These are phyloP conservation scores for Globisporangium lucens DNA, from an alignment of 352 stramenopile species.

Conservation along the genomic window DNA sequence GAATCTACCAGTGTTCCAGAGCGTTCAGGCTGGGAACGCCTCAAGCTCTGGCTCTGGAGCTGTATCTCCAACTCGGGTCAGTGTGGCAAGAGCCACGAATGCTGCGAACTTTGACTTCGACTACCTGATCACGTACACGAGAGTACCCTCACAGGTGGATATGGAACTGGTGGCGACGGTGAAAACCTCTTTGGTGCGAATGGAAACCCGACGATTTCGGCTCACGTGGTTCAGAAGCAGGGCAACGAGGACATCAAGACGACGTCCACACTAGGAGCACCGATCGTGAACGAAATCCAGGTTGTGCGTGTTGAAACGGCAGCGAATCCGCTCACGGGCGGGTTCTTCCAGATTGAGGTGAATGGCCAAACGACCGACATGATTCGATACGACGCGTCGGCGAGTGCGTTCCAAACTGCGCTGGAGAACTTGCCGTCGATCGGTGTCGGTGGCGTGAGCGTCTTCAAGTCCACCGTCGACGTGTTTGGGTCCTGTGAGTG, in stretches of 20 bases:
- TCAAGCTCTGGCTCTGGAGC: background rate
- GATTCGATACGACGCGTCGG: slow-evolving; percentile 66
- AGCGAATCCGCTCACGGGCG: slow-evolving; percentile 29
- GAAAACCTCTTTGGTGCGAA: slow-evolving; percentile 68
- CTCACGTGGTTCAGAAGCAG: slow-evolving; percentile 25
- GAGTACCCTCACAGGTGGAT: slow-evolving; percentile 34
- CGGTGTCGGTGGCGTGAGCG: slow-evolving; percentile 32
- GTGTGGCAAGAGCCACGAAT: slow-evolving; percentile 50
- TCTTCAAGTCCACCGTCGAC: slow-evolving; percentile 35
- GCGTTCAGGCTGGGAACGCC: background rate
- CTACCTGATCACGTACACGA: slow-evolving; percentile 67
- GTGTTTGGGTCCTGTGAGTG: slow-evolving; percentile 36
- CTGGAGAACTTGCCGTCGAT: slow-evolving; percentile 68
- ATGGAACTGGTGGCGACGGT: slow-evolving; percentile 35
- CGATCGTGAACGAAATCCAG: slow-evolving; percentile 71
- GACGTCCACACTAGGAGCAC: slow-evolving; percentile 39
- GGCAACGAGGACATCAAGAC: slow-evolving; percentile 78
- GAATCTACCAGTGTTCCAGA: slow-evolving; percentile 43
- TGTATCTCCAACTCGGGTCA: slow-evolving; percentile 24
- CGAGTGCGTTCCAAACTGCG: slow-evolving; percentile 39
- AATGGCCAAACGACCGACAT: slow-evolving; percentile 52
- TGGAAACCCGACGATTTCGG: slow-evolving; percentile 33
- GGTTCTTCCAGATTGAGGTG: slow-evolving; percentile 71
- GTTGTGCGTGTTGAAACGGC: slow-evolving; percentile 51
- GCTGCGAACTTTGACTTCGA: slow-evolving; percentile 60